Conservation (phyloP, 192 early-diverging fungal genomes). For the Gamsiella multidivaricata region DNA sequence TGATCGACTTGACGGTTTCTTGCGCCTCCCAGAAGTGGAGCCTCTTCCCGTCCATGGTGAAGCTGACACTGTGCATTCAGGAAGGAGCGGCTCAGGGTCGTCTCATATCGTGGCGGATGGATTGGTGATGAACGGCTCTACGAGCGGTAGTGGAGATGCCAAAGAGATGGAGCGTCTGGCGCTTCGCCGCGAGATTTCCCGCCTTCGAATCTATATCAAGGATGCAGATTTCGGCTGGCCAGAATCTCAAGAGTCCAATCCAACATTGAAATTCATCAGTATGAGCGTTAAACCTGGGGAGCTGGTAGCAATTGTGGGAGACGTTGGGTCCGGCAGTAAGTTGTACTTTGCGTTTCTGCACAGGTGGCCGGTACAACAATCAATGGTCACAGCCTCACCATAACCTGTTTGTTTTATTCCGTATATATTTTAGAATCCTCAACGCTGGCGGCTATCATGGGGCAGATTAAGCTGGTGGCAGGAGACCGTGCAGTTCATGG, state of each 20-base stretch:
- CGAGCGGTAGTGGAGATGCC: slow-evolving; percentile 29
- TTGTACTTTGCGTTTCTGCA: neutral
- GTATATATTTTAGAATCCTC: slow-evolving; percentile 62
- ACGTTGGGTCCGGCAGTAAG: slow-evolving; percentile 70
- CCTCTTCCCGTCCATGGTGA: slow-evolving; percentile 25
- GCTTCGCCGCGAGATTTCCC: slow-evolving; percentile 35
- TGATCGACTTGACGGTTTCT: slow-evolving; percentile 67
- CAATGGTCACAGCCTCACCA: neutral
- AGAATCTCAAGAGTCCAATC: slow-evolving; percentile 38
- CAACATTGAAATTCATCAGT: slow-evolving; percentile 59
- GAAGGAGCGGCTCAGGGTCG: neutral
- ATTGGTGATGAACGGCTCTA: slow-evolving; percentile 44
- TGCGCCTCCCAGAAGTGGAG: slow-evolving; percentile 71
- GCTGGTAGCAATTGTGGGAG: slow-evolving; percentile 74
- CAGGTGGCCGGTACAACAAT: too few species aligned
- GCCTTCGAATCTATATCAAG: slow-evolving; percentile 61
- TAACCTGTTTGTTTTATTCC: neutral
- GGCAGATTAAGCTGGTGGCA: slow-evolving; percentile 66
- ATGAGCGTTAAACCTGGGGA: slow-evolving; percentile 64
- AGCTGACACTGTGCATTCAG: slow-evolving; percentile 39
- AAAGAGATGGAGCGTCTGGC: slow-evolving; percentile 42
- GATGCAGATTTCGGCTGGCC: slow-evolving; percentile 65
- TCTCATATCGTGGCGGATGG: slow-evolving; percentile 32
- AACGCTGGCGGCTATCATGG: slow-evolving; percentile 73
- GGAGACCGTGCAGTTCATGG: slow-evolving; percentile 67